Evolutionary conservation across 805 yeast genomes (phyloP).

Genomic region (Danielozyma ontarioensis): DNA sequence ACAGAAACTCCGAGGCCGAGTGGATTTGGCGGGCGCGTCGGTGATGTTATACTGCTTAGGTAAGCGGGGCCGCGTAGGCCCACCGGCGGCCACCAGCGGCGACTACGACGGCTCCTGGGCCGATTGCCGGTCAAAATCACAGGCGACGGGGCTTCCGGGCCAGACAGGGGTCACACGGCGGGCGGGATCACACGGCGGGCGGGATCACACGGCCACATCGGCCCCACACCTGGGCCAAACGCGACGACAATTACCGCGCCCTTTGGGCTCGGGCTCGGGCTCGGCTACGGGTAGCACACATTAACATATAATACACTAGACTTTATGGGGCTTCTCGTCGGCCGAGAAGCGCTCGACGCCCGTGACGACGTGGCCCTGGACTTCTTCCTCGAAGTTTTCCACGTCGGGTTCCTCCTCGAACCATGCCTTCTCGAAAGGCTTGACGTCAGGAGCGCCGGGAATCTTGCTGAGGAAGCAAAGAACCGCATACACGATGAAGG

Average conservation of each 20-base stretch:
- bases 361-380: slow-evolving; percentile 23
- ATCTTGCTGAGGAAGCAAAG: slow-evolving; percentile 53
- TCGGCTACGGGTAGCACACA: background rate
- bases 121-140: too few relatives aligned
- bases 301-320: background rate
- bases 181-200: too few relatives aligned
- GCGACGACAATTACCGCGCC: background rate
- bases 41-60: too few relatives aligned
- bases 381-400: slow-evolving; percentile 51
- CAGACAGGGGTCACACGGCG: too few relatives aligned
- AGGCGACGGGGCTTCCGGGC: too few relatives aligned
- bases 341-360: slow-evolving; percentile 10
- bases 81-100: too few relatives aligned
- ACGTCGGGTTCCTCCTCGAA: slow-evolving; percentile 58
- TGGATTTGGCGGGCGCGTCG: too few relatives aligned
- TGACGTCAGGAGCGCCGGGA: slow-evolving; percentile 27
- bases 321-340: slow-evolving; percentile 10
- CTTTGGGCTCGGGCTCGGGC: background rate
- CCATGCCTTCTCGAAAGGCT: slow-evolving; percentile 53
- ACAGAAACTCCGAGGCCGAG: too few relatives aligned
- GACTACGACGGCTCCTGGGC: too few relatives aligned
- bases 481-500: slow-evolving; percentile 51
- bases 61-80: too few relatives aligned
- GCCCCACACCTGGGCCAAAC: too few relatives aligned
- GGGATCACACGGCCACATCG: too few relatives aligned